Percentiles rank a stretch among this genome's conserved stretches.
Conservation (phyloP, 2,329 filamentous ascomycete species). For the Fusarium palustre region DNA sequence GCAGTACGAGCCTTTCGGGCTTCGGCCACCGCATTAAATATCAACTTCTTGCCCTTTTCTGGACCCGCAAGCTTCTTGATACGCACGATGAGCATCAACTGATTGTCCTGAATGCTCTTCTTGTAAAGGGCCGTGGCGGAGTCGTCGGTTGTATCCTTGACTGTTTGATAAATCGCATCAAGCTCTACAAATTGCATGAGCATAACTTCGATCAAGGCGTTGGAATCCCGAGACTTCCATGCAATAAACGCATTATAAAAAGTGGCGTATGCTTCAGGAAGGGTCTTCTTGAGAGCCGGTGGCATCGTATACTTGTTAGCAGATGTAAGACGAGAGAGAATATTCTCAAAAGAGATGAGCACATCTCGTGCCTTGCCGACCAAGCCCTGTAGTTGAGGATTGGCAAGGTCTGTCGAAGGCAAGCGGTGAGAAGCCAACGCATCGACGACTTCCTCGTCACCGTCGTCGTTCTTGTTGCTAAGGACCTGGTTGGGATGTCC, state of each 20-base stretch:
- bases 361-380: conserved; percentile 83
- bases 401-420: conserved; percentile 62
- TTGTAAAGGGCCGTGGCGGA: conserved; percentile 81
- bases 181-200: conserved; percentile 87
- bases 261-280: conserved; percentile 77
- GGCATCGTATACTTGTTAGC: conserved; percentile 76
- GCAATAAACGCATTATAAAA: conserved; percentile 84
- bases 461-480: conserved; percentile 75
- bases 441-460: conserved; percentile 65
- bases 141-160: conserved; percentile 81
- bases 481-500: conserved; percentile 83
- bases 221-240: conserved; percentile 85
- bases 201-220: conserved; percentile 84
- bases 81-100: conserved; percentile 80
- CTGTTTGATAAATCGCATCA: conserved; percentile 84
- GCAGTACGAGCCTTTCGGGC: conserved; percentile 73
- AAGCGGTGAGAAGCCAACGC: conserved; percentile 48
- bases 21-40: conserved; percentile 79
- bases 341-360: conserved; percentile 81
- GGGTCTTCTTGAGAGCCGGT: conserved; percentile 68
- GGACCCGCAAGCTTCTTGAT: conserved; percentile 82
- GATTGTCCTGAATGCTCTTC: conserved; percentile 83
- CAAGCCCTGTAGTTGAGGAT: conserved; percentile 75
- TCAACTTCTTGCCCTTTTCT: conserved; percentile 76
- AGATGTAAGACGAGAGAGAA: conserved; percentile 72